Base-by-base conservation (phyloP, 2,329 filamentous ascomycete genomes). In the Talaromyces amestolkiae region DNA sequence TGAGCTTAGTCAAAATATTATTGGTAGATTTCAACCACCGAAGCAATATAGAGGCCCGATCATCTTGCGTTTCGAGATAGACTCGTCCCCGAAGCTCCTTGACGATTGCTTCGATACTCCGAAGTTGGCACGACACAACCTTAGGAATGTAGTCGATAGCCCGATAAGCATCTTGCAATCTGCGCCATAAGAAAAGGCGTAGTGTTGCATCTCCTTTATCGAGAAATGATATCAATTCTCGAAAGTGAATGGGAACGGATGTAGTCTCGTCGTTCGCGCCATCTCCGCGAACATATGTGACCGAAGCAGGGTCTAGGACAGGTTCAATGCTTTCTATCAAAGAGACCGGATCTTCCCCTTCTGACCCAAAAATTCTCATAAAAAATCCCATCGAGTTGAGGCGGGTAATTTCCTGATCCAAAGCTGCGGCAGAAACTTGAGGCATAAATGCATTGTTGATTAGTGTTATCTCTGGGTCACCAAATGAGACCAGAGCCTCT, bases 361-460 rank as follows among this genome's bases (percentile, higher is more conserved):
- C 90, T 43, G 93, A 89, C 66, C 91, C 90, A 74, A 98, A 98
- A 0, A 99, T 86, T 43, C 89, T 91, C 60, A 93, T 84, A 77
- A 99, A 98, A 76, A 98, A 98, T 73, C 97, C 94, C 86, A 96
- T 95, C 0, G 94, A 98, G 15, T 92, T 97, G 39, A 98, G 84
- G 72, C 93, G 93, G 13, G 92, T 94, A 31, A 97, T 90, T 74
- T 99, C 94, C 63, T 92, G 89, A 68, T 98, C 93, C 8, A 95
- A 89, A 0, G 92, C 91, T n/a, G 86, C 84, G 2, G 87, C 80
- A 0, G 94, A 97, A 59, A 99, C 86, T 68, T 95, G 91, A 0
- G 92, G 87, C 89, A 99, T 96, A 22, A 93, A 86, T 1, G 87
- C 86, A 73, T 97, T 98, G 76, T 99, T 98, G 3, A 89, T 82